Conservation (phyloP, 495 filamentous ascomycete genomes). For the Penicillium flavigenum region DNA sequence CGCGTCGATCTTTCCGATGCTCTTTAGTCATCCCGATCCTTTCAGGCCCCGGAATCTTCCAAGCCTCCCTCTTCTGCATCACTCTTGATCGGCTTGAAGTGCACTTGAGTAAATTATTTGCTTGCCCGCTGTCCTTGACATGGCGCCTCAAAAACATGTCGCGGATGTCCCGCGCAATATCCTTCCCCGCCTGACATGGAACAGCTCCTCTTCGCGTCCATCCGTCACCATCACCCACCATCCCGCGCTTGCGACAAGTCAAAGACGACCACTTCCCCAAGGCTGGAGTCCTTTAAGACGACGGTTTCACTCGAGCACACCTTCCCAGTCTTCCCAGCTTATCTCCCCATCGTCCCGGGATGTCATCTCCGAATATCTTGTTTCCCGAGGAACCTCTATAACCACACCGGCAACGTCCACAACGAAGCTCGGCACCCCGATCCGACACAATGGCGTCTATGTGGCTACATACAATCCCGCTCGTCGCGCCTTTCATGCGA, state of each 20-base stretch:
- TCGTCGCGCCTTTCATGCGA: constrained; percentile 65
- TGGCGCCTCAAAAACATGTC: constrained; percentile 42
- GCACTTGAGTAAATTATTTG: background rate
- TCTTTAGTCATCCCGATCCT: constrained; percentile 24
- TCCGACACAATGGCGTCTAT: constrained; percentile 51
- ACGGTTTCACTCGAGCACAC: constrained; percentile 21
- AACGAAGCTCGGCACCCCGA: constrained; percentile 29
- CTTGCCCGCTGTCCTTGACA: constrained; percentile 13
- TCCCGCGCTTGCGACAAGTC: constrained; percentile 30
- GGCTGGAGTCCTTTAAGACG: constrained; percentile 27
- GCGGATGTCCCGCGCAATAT: constrained; percentile 41
- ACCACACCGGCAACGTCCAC: constrained; percentile 15
- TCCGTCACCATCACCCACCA: constrained; percentile 33
- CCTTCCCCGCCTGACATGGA: constrained; percentile 48
- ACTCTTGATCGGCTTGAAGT: background rate
- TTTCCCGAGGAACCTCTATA: constrained; percentile 25
- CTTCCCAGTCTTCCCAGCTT: constrained; percentile 21
- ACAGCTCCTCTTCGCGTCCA: constrained; percentile 41
- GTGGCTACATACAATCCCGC: constrained; percentile 45
- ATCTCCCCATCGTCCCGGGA: constrained; percentile 25
- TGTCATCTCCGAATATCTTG: constrained; percentile 18
- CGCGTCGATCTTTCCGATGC: constrained; percentile 24
- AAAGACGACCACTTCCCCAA: constrained; percentile 24
- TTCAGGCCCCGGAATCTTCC: constrained; percentile 14
- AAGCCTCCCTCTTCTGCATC: constrained; percentile 7